Conservation (phyloP, 805 yeast genomes). For the Clavispora vitiphila region DNA sequence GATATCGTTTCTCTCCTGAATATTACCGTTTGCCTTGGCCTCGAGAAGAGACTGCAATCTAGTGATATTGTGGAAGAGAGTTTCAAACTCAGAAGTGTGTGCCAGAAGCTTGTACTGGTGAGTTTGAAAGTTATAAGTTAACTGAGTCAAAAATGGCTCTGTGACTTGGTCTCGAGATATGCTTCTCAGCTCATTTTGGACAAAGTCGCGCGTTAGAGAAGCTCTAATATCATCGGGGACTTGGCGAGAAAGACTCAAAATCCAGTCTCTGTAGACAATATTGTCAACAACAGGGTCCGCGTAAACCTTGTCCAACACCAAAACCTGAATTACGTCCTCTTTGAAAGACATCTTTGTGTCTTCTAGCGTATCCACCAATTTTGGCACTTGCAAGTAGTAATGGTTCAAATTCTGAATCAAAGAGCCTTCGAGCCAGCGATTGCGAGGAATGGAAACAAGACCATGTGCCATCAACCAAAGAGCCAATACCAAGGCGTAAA, state of each 20-base stretch:
- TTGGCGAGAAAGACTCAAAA: constrained; percentile 46
- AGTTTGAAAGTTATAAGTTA: constrained; percentile 48
- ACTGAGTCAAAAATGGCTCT: constrained; percentile 41
- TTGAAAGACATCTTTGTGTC: constrained; percentile 59
- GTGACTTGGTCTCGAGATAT: constrained; percentile 32
- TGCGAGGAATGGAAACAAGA: constrained; percentile 59
- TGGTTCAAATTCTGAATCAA: constrained; percentile 25
- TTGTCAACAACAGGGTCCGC: constrained; percentile 26
- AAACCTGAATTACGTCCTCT: constrained; percentile 58
- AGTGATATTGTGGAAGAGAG: constrained; percentile 40
- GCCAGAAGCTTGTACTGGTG: constrained; percentile 51
- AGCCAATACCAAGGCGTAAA: constrained; percentile 68
- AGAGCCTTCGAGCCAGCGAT: constrained; percentile 34
- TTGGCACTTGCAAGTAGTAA: constrained; percentile 52
- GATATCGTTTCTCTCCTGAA: constrained; percentile 10
- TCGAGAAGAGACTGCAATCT: constrained; percentile 9
- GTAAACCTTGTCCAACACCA: constrained; percentile 44
- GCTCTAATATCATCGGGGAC: constrained; percentile 38
- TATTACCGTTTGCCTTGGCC: constrained; percentile 15
- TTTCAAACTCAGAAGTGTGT: constrained; percentile 52
- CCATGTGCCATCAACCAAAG: constrained; percentile 88
- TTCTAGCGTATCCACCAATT: constrained; percentile 52
- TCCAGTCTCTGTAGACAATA: constrained; percentile 56
- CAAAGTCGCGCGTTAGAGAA: constrained; percentile 26
- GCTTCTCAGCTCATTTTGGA: constrained; percentile 15